Percentiles rank a stretch among this genome's conserved stretches.
These are phyloP conservation scores for Paracoccidioides brasiliensis DNA, from an alignment of 2,329 filamentous ascomycete species.

Conservation along the genomic window DNA sequence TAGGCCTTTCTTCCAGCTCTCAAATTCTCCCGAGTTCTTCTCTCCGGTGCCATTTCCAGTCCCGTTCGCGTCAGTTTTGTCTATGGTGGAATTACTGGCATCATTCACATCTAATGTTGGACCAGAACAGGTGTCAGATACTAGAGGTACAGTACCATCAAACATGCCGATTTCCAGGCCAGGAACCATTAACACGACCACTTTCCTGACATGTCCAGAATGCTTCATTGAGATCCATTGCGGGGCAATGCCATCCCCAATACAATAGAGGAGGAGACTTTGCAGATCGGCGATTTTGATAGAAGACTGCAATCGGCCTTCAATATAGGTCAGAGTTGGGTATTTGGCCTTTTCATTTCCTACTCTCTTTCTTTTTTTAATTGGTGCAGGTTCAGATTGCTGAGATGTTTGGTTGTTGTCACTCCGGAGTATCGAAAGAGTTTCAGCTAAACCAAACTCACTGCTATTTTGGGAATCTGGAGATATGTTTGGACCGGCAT, in stretches of 20 bases:
- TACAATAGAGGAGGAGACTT: slow-evolving; percentile 44
- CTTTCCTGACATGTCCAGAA: slow-evolving; percentile 49
- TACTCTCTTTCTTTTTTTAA: slow-evolving; percentile 23
- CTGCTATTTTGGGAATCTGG: slow-evolving; percentile 6
- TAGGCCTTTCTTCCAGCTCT: slow-evolving; percentile 29
- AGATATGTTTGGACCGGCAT: slow-evolving; percentile 15
- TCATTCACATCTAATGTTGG: slow-evolving; percentile 10
- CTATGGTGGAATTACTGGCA: slow-evolving; percentile 1
- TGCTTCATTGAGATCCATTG: slow-evolving; percentile 51
- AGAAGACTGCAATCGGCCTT: slow-evolving; percentile 41
- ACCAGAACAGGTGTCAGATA: slow-evolving; percentile 17
- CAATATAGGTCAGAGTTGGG: slow-evolving; percentile 40
- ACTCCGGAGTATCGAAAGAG: not conserved
- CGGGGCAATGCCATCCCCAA: slow-evolving; percentile 49
- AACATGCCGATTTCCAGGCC: slow-evolving; percentile 88
- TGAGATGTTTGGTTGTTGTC: not conserved
- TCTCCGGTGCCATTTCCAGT: slow-evolving; percentile 6
- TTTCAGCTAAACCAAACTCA: slow-evolving; percentile 3
- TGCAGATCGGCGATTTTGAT: slow-evolving; percentile 48
- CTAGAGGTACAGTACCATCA: slow-evolving; percentile 38
- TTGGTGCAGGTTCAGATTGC: slow-evolving; percentile 8
- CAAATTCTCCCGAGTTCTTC: slow-evolving; percentile 21
- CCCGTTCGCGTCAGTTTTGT: not conserved
- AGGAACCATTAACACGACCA: slow-evolving; percentile 83
- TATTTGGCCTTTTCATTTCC: slow-evolving; percentile 37